A percentile compares a stretch with the other conserved stretches of the same genome.
phyloP scores from a whole-genome alignment of 2,329 filamentous ascomycete genomes.

The Cordyceps sp. region DNA sequence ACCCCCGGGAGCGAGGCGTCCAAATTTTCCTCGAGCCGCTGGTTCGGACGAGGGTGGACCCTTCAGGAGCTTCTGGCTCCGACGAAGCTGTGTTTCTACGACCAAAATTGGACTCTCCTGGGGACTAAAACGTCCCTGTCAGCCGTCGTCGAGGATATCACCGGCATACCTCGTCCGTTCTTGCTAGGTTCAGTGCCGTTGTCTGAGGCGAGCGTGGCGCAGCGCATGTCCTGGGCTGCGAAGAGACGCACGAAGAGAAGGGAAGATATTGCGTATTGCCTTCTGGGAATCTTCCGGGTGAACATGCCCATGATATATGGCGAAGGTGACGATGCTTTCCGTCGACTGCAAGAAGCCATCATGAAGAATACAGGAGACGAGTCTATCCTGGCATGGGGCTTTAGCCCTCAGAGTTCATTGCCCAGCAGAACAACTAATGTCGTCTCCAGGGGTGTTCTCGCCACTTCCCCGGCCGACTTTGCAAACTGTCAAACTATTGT shows the following conservation, averaged over 20 bases:
- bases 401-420: not conserved
- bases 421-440: not conserved
- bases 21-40: slow-evolving; percentile 3
- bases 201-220: not conserved
- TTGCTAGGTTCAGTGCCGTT: not conserved
- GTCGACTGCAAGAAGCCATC: not conserved
- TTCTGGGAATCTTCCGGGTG: not conserved
- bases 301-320: not conserved
- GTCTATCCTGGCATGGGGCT: not conserved
- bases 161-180: not conserved
- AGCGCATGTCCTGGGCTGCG: not conserved
- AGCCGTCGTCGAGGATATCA: not conserved
- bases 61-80: slow-evolving; percentile 7
- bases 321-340: not conserved
- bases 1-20: not conserved
- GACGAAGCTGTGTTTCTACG: not conserved
- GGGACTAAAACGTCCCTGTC: not conserved
- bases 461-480: not conserved
- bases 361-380: not conserved
- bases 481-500: not conserved
- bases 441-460: not conserved
- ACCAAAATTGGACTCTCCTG: not conserved
- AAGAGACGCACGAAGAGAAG: not conserved
- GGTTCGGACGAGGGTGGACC: slow-evolving; percentile 8
- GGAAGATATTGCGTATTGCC: not conserved